Evolutionary conservation across 129 eudicot genomes (phyloP).

Genomic region (Flaveria robusta): DNA sequence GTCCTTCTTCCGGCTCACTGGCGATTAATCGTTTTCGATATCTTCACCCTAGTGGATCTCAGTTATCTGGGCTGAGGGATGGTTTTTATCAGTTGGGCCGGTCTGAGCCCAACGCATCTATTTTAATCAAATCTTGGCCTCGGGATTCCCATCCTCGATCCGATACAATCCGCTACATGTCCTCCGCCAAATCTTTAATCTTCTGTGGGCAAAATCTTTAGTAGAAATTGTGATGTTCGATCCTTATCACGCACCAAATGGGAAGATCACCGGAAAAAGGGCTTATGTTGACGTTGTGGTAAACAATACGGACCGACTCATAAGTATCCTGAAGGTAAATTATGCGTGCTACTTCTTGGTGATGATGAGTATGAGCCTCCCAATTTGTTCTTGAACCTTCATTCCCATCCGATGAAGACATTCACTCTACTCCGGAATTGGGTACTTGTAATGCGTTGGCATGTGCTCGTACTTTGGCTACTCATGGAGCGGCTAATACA

Average conservation of each 20-base stretch:
- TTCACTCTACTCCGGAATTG: too few relatives aligned
- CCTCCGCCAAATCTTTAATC: background rate
- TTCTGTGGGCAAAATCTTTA: too few relatives aligned
- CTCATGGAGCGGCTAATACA: background rate
- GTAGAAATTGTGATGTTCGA: too few relatives aligned
- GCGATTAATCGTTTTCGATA: background rate
- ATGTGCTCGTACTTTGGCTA: background rate
- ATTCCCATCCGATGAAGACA: background rate
- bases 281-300: background rate
- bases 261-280: background rate
- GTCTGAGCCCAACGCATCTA: background rate
- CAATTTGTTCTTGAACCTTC: background rate
- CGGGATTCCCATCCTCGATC: background rate
- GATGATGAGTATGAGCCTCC: background rate
- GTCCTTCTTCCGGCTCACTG: too few relatives aligned
- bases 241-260: background rate
- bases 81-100: background rate
- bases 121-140: too few relatives aligned
- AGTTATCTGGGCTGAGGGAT: background rate
- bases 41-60: background rate
- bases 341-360: background rate
- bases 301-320: background rate
- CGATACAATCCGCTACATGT: background rate
- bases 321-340: background rate
- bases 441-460: background rate